Evolutionary conservation across 176 grass and related monocot genomes (phyloP).

Genomic region (Oryza longistaminata): DNA sequence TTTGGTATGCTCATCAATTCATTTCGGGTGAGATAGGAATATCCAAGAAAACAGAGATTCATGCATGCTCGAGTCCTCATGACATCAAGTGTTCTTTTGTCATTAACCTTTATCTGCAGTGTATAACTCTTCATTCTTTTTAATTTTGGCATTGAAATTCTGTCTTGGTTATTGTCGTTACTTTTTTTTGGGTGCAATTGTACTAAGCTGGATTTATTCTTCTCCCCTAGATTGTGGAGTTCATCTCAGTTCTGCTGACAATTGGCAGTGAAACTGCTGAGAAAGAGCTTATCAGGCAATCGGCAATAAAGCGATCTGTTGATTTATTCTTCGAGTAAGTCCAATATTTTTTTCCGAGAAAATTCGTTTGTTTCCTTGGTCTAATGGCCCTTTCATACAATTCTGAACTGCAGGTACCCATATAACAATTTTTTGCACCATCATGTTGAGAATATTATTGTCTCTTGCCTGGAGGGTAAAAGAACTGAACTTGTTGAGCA

Average conservation of each 20-base stretch:
- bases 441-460: conserved; percentile 89
- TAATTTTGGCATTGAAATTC: background rate
- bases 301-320: conserved; percentile 73
- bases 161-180: background rate
- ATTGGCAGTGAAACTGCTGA: conserved; percentile 93
- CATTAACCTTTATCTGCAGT: background rate
- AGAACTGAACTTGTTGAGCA: conserved; percentile 77
- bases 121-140: conserved; percentile 30
- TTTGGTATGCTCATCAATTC: conserved; percentile 14
- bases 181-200: conserved; percentile 9
- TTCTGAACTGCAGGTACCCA: conserved; percentile 69
- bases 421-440: conserved; percentile 99
- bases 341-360: background rate
- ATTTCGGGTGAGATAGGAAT: background rate
- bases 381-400: conserved; percentile 5
- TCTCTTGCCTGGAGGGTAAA: conserved; percentile 92
- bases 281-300: conserved; percentile 77
- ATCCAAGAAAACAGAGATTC: background rate
- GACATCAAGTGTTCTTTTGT: background rate
- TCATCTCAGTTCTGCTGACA: conserved; percentile 91
- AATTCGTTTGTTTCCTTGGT: background rate
- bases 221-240: conserved; percentile 78
- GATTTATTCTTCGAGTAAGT: conserved; percentile 98
- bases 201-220: conserved; percentile 24
- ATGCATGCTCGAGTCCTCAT: conserved; percentile 13